A percentile compares a stretch with the other conserved stretches of the same genome.
phyloP scores from a whole-genome alignment of 495 filamentous ascomycete species.

The Symbiotaphrina buchneri region DNA sequence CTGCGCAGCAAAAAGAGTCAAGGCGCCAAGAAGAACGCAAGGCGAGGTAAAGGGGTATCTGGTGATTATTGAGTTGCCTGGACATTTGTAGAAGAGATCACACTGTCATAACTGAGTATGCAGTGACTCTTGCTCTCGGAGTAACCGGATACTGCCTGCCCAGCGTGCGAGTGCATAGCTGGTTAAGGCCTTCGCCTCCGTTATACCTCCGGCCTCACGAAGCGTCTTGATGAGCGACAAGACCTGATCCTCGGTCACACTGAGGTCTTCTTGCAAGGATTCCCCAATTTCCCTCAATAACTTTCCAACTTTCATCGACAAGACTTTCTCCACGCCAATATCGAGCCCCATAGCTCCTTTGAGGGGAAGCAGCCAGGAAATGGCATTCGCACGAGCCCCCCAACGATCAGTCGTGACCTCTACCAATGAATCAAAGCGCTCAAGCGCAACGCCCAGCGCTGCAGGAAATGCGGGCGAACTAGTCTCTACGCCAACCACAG shows the following conservation, averaged over 20 bases:
- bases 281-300: conserved; percentile 5
- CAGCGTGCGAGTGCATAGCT: too few relatives aligned
- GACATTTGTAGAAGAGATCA: too few relatives aligned
- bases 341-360: conserved; percentile 36
- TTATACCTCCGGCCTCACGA: conserved; percentile 1
- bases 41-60: conserved; percentile 26
- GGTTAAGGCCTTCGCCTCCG: conserved; percentile 2
- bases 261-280: conserved; percentile 2
- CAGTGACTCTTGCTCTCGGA: too few relatives aligned
- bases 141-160: too few relatives aligned
- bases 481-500: conserved; percentile 38
- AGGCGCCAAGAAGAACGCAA: conserved; percentile 55
- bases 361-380: conserved; percentile 33
- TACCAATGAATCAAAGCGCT: conserved; percentile 25
- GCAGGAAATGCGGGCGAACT: conserved; percentile 49
- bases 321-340: conserved; percentile 37
- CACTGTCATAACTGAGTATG: too few relatives aligned
- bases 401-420: conserved; percentile 18
- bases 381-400: conserved; percentile 28
- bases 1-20: conserved; percentile 55
- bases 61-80: too few relatives aligned
- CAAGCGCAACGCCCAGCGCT: conserved; percentile 39
- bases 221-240: conserved; percentile 4
- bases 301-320: conserved; percentile 29
- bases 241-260: background rate